phyloP scores from a whole-genome alignment of 768 basidiomycete genomes.

The Chalciporus chontae region DNA sequence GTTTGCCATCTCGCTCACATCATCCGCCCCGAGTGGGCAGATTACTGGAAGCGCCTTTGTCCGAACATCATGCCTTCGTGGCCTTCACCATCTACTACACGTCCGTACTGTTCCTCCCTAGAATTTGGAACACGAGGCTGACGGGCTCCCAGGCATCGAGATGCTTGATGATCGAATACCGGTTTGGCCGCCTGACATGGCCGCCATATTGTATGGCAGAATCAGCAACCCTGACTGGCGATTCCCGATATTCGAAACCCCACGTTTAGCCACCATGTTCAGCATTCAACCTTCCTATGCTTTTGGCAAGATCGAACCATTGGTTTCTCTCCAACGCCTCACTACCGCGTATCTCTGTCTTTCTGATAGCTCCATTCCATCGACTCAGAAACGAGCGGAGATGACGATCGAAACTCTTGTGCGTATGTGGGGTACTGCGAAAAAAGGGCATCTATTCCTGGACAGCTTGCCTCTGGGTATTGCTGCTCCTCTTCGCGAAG shows the following conservation, averaged over 20 bases:
- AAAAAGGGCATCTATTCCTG: slow-evolving; percentile 46
- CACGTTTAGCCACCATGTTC: slow-evolving; percentile 47
- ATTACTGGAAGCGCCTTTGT: slow-evolving; percentile 86
- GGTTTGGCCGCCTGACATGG: slow-evolving; percentile 75
- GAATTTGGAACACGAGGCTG: slow-evolving; percentile 6
- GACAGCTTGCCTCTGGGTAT: slow-evolving; percentile 64
- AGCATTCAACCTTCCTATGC: slow-evolving; percentile 52
- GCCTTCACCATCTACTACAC: slow-evolving; percentile 45
- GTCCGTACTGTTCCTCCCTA: slow-evolving; percentile 6
- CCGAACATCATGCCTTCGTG: slow-evolving; percentile 60
- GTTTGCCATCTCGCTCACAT: slow-evolving; percentile 60
- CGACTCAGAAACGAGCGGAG: slow-evolving; percentile 64
- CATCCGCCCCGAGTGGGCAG: slow-evolving; percentile 82
- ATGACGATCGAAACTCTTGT: slow-evolving; percentile 58
- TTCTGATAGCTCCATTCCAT: slow-evolving; percentile 47
- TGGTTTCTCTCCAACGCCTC: slow-evolving; percentile 50
- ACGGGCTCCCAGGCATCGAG: slow-evolving; percentile 35
- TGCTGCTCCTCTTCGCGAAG: slow-evolving; percentile 78
- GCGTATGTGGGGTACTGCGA: slow-evolving; percentile 32
- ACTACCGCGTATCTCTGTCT: slow-evolving; percentile 56
- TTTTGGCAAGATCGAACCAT: slow-evolving; percentile 60
- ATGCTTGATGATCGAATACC: slow-evolving; percentile 67
- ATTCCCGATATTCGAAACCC: slow-evolving; percentile 43
- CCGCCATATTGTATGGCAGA: slow-evolving; percentile 55
- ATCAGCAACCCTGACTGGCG: slow-evolving; percentile 69